A percentile compares a stretch with the other conserved stretches of the same genome.
phyloP scores from a whole-genome alignment of 2,329 filamentous ascomycete species.

The Hypoxylon sp. region DNA sequence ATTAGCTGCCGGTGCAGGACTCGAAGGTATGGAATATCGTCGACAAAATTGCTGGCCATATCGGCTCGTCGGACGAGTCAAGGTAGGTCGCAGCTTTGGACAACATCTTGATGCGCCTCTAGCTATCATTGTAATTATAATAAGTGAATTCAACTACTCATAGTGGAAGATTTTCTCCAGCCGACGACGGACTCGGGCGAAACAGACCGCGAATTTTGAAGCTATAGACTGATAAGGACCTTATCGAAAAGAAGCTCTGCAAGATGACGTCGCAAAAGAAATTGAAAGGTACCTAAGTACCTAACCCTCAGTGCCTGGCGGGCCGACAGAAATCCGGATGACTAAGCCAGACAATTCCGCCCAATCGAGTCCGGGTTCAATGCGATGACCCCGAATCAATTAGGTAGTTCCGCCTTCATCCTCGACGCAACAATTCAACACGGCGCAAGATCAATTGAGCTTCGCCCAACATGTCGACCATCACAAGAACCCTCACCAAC shows the following conservation, averaged over 20 bases:
- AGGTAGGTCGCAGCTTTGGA: constrained; percentile 48
- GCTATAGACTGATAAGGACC: constrained; percentile 15
- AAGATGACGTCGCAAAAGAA: constrained; percentile 28
- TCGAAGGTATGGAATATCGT: constrained; percentile 59
- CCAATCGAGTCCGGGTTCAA: constrained; percentile 42
- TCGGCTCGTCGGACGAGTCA: constrained; percentile 42
- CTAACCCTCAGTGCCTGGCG: constrained; percentile 20
- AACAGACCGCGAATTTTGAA: constrained; percentile 26
- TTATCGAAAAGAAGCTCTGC: constrained; percentile 30
- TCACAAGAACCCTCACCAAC: constrained; percentile 88
- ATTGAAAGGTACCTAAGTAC: constrained; percentile 11
- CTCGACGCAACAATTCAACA: constrained; percentile 38
- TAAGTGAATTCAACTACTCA: constrained; percentile 5
- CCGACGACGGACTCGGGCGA: background rate
- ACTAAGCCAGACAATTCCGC: constrained; percentile 14
- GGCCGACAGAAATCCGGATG: constrained; percentile 30
- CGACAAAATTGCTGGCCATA: constrained; percentile 57
- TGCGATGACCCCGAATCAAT: constrained; percentile 42
- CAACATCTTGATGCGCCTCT: constrained; percentile 51
- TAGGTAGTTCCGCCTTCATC: constrained; percentile 35
- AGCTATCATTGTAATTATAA: constrained; percentile 49
- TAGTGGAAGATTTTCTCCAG: background rate
- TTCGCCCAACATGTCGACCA: constrained; percentile 84
- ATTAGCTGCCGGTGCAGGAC: constrained; percentile 46
- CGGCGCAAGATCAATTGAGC: constrained; percentile 52